Evolutionary conservation across 2,329 filamentous ascomycete genomes (phyloP), one percentile per base, ranked within the genome.

Genomic region (Nemania sp.): DNA sequence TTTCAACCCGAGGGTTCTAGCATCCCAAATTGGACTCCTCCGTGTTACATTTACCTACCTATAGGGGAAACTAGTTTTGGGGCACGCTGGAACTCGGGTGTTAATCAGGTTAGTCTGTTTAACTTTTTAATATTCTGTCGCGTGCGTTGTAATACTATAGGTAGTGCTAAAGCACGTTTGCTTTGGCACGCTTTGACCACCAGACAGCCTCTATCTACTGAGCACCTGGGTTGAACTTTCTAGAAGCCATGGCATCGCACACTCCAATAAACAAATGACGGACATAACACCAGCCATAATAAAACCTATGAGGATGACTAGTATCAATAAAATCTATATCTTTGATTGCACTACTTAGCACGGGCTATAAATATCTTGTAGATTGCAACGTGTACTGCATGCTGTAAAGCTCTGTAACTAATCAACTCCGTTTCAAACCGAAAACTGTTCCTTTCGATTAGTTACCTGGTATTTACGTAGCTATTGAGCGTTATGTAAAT

Each of bases 281-380:
- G 32, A 55, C 53, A 55, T 41, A 55, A 55, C 29, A 55, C 29
- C 53, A 38, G 53, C 53, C 18, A 41, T 55, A 41, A 38, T 41
- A 49, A 55, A 41, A 55, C 32, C 29, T 55, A 8, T 41, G 26
- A 41, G 41, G 29, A 38, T 55, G 32, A 55, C 29, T 55, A 18
- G 53, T 41, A 55, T 55, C 32, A 41, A 41, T 55, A 41, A 38
- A 38, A 32, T 49, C 51, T 20, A 18, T 8, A 32, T 55, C 53
- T 41, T 55, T 55, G 13, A 26, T 49, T 49, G 7, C 18, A 49
- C 22, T 24, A 22, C 18, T 24, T 20, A 49, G 4, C 45, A 22
- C 45, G 22, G 22, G n/a, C 45, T 24, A 49, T 49, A 24, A 49
- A 49, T 18, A 20, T 49, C 45, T 49, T 20, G 45, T 49, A 7